Conservation (phyloP, 805 yeast genomes). For the Candida endomychidarum region DNA sequence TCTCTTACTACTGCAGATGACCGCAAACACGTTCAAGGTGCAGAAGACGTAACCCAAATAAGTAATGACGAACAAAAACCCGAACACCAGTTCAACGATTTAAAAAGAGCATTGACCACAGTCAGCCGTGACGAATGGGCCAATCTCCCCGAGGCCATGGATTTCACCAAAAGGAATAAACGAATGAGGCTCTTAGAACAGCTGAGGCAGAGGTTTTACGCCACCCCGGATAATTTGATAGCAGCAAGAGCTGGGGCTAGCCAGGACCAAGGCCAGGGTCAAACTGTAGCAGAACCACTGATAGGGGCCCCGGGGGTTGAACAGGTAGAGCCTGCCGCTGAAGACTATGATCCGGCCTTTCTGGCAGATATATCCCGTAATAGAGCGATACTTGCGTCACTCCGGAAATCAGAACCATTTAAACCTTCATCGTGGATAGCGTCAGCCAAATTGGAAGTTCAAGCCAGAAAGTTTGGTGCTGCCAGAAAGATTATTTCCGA, state of each 20-base stretch:
- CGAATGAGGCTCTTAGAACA: conserved; percentile 63
- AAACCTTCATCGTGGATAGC: conserved; percentile 85
- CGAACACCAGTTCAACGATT: conserved; percentile 66
- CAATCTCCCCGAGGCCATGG: conserved; percentile 82
- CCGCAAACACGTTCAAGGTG: too few relatives aligned
- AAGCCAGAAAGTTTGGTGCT: conserved; percentile 49
- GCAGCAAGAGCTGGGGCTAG: conserved; percentile 32
- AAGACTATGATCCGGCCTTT: too few relatives aligned
- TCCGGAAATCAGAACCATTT: conserved; percentile 69
- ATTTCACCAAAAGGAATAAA: conserved; percentile 77
- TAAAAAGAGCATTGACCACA: conserved; percentile 58
- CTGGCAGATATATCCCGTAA: too few relatives aligned
- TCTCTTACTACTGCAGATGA: conserved; percentile 17
- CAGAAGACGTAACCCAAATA: too few relatives aligned
- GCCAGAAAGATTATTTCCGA: conserved; percentile 67
- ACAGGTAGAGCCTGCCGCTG: too few relatives aligned
- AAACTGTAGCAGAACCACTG: too few relatives aligned
- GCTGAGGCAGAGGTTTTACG: conserved; percentile 67
- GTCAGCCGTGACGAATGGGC: conserved; percentile 78
- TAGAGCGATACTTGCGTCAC: conserved; percentile 60
- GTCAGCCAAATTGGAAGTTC: conserved; percentile 74
- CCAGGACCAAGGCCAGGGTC: not conserved
- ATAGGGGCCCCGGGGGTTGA: too few relatives aligned
- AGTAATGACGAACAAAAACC: too few relatives aligned
- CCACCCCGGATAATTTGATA: conserved; percentile 75